Evolutionary conservation across 495 filamentous ascomycete species (phyloP), one percentile per base, ranked within the genome.

Genomic region (Chlorociboria aeruginascens): DNA sequence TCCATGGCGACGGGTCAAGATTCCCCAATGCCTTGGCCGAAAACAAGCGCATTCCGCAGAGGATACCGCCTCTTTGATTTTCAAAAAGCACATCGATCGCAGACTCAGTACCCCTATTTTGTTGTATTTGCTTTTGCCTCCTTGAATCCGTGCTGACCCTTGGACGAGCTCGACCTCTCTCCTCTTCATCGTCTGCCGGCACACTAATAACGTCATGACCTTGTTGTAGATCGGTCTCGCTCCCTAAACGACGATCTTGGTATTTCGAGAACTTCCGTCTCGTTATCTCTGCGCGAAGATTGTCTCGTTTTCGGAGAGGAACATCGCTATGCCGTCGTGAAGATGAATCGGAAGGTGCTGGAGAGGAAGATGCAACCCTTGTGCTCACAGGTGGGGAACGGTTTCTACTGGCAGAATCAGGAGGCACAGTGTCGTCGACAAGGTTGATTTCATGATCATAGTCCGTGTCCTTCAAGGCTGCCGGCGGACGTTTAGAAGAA

Each of bases 61-160:
- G 65, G 59, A 95, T 96, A 32, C 73, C 67, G 14, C 86, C 86
- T 13, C 86, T 71, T 60, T 93, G 81, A 60, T 99, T 97, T 64
- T 99, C 93, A 60, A 95, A 96, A 7, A 99, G 74, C 9, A 96
- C 76, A 50, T 99, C 93, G 29, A 98, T 76, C 10, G 69, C 76
- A 3, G 76, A 66, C 52, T 85, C 81, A 17, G 50, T 34, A 10
- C 46, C 40, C 16, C 36, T 53, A 3, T 35, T 32, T 13, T 46
- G 46, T 45, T 42, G 20, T 25, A 25, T 25, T 25, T 25, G 20
- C 20, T 25, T 25, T 25, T 25, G 20, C 4, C 20, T 25, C 20
- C 20, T 25, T 25, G 20, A 25, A 25, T 25, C 20, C 4, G 20
- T 25, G 20, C 20, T 25, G 20, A 25, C 20, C 20, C 20, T 25